Conservation (phyloP, 2,329 filamentous ascomycete genomes). For the Cercospora brassicicola region DNA sequence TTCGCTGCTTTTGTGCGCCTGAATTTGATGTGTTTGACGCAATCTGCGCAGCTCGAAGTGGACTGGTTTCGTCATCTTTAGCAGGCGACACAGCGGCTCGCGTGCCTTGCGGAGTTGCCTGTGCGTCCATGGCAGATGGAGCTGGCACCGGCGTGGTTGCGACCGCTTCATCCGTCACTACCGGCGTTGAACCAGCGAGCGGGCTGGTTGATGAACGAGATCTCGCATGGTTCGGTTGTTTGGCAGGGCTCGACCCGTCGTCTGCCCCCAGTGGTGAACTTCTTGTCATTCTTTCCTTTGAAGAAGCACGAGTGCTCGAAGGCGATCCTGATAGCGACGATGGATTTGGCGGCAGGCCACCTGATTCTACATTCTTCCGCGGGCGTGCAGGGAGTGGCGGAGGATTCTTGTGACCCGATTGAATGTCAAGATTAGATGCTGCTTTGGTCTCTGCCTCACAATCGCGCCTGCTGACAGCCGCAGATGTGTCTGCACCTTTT, state of each 20-base stretch:
- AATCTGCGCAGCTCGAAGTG: not conserved
- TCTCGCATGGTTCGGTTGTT: not conserved
- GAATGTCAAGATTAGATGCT: not conserved
- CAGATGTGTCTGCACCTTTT: not conserved
- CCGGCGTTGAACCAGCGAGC: not conserved
- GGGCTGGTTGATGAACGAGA: not conserved
- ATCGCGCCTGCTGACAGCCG: not conserved
- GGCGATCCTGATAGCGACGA: not conserved
- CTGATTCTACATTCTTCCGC: not conserved
- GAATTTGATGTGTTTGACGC: not conserved
- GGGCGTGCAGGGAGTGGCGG: constrained; percentile 3
- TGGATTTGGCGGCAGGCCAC: not conserved
- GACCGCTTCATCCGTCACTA: not conserved
- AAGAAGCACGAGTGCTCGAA: not conserved
- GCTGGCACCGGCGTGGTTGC: not conserved
- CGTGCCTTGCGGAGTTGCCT: not conserved
- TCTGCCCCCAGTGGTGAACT: not conserved
- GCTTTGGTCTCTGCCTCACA: not conserved
- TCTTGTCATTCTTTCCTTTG: not conserved
- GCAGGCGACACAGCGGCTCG: not conserved
- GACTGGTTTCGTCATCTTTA: not conserved
- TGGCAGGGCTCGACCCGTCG: not conserved
- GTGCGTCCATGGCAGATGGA: not conserved
- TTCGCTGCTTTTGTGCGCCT: not conserved
- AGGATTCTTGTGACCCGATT: constrained; percentile 1